Evolutionary conservation across 2,329 filamentous ascomycete species (phyloP).

Genomic region (Coniochaeta pulveracea): DNA sequence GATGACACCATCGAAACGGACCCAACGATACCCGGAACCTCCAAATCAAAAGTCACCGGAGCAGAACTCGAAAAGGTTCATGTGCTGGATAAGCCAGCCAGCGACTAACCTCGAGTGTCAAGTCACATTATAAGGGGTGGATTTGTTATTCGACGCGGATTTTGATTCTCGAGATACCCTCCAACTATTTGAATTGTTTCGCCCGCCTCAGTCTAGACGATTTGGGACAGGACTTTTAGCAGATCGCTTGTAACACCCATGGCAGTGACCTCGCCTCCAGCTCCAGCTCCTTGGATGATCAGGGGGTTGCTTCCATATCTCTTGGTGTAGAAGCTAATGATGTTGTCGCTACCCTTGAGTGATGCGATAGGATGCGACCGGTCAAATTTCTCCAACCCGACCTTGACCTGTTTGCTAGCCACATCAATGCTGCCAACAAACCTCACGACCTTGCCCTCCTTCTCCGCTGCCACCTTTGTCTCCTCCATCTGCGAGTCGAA

Average conservation of each 20-base stretch:
- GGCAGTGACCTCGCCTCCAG: constrained; percentile 88
- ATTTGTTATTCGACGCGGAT: no score
- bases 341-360: constrained; percentile 95
- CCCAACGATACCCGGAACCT: constrained; percentile 5
- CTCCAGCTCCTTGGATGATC: constrained; percentile 89
- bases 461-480: constrained; percentile 73
- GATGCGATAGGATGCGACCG: constrained; percentile 83
- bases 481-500: constrained; percentile 89
- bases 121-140: no score
- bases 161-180: not conserved
- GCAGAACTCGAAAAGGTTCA: not conserved
- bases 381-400: constrained; percentile 84
- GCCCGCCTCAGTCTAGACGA: constrained; percentile 28
- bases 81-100: not conserved
- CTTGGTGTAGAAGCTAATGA: constrained; percentile 97
- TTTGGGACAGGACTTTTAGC: constrained; percentile 72
- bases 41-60: constrained; percentile 1
- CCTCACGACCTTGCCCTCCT: constrained; percentile 80
- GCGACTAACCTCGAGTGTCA: not conserved
- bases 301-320: constrained; percentile 84
- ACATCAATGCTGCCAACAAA: constrained; percentile 94
- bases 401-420: constrained; percentile 69
- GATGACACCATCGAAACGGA: constrained; percentile 3
- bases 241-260: constrained; percentile 96
- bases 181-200: no score